These are phyloP conservation scores for Phytophthora lateralis DNA, from an alignment of 352 stramenopile genomes.

Conservation along the genomic window DNA sequence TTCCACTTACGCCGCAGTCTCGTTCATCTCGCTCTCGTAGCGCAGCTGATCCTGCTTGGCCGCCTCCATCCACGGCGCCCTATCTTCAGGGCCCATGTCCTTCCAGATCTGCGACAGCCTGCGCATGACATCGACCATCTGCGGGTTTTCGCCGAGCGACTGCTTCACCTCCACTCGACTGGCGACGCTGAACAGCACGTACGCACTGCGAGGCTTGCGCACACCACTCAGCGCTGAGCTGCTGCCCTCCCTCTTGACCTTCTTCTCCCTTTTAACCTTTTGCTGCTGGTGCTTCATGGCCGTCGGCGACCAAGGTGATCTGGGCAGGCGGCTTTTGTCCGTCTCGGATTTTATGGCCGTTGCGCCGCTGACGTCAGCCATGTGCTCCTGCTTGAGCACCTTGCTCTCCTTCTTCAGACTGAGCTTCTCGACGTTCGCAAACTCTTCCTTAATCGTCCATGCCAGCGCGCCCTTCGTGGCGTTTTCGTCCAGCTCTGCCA, in stretches of 20 bases:
- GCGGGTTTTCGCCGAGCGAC: conserved; percentile 41
- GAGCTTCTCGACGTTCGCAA: conserved; percentile 30
- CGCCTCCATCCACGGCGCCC: conserved; percentile 61
- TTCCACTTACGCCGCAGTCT: conserved; percentile 43
- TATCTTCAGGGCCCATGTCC: conserved; percentile 56
- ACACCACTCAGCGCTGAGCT: conserved; percentile 25
- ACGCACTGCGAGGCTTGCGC: conserved; percentile 62
- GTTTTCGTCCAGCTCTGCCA: conserved; percentile 56
- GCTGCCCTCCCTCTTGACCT: conserved; percentile 38
- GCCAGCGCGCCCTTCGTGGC: conserved; percentile 51
- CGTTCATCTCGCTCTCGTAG: conserved; percentile 81
- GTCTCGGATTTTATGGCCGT: conserved; percentile 34
- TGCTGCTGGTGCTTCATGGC: conserved; percentile 65
- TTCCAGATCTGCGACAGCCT: conserved; percentile 63
- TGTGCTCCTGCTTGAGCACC: conserved; percentile 49
- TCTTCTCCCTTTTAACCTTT: conserved; percentile 65
- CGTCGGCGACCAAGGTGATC: conserved; percentile 68
- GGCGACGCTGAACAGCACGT: conserved; percentile 74
- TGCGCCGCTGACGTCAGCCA: conserved; percentile 39
- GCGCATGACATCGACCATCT: conserved; percentile 70
- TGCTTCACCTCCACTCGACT: conserved; percentile 61
- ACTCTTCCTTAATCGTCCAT: conserved; percentile 62
- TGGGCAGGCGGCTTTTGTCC: conserved; percentile 45
- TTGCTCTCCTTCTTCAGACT: conserved; percentile 52
- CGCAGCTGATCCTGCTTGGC: conserved; percentile 62